Conservation (phyloP, 2,329 filamentous ascomycete species). For the Aspergillus ibericus region DNA sequence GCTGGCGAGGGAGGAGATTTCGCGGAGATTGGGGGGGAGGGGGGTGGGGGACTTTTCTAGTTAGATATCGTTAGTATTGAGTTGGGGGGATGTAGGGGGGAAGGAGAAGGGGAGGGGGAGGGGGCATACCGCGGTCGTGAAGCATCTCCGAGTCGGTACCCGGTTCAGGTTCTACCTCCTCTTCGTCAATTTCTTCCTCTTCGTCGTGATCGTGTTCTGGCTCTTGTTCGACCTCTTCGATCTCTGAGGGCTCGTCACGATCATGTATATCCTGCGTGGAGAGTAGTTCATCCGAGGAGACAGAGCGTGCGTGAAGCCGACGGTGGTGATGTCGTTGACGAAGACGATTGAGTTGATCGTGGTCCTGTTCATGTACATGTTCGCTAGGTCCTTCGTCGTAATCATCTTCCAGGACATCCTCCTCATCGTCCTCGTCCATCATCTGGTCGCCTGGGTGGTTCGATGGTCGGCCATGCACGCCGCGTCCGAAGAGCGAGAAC, state of each 20-base stretch:
- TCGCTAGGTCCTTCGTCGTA: neutral
- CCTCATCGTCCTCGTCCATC: conserved; percentile 8
- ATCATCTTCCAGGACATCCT: neutral
- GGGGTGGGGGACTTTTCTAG: conserved; percentile 39
- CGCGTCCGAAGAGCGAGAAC: conserved; percentile 21
- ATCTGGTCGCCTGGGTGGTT: conserved; percentile 1
- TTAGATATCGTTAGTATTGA: neutral
- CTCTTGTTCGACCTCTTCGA: neutral
- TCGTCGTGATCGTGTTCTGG: conserved; percentile 4
- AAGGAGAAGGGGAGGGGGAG: neutral
- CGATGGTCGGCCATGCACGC: conserved; percentile 11
- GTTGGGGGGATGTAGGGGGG: neutral
- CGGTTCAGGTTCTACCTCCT: neutral
- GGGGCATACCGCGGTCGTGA: conserved; percentile 33
- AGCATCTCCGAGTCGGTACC: conserved; percentile 26
- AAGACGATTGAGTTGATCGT: too few relatives aligned
- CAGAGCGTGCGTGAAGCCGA: too few relatives aligned
- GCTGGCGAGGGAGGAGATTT: conserved; percentile 65
- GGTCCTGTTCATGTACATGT: too few relatives aligned
- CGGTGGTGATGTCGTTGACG: too few relatives aligned
- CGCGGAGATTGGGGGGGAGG: conserved; percentile 52
- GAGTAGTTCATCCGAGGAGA: neutral
- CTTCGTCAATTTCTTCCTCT: conserved; percentile 21
- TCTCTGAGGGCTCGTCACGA: neutral
- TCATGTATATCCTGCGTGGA: neutral